Evolutionary conservation across 495 filamentous ascomycete genomes (phyloP).

Genomic region (Cudoniella acicularis): DNA sequence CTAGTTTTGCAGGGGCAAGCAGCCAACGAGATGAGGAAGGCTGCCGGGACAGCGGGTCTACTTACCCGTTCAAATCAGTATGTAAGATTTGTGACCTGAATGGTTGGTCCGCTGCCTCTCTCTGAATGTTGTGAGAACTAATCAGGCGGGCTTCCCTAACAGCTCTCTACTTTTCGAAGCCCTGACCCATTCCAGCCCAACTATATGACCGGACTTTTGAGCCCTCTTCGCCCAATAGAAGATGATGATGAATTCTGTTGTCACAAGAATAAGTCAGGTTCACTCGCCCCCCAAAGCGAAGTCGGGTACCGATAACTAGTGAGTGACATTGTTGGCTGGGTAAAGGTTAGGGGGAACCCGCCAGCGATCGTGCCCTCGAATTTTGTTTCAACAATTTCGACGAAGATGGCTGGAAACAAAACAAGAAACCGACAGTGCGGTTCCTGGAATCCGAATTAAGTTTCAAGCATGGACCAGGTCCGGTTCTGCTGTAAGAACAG

Average conservation of each 20-base stretch:
- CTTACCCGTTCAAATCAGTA: not conserved
- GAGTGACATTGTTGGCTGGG: not conserved
- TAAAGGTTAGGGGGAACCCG: not conserved
- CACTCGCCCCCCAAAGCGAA: not conserved
- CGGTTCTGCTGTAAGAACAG: not conserved
- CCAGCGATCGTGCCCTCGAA: not conserved
- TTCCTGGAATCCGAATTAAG: not conserved
- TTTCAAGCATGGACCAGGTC: not conserved
- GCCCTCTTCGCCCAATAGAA: not conserved
- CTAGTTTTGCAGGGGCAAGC: not conserved
- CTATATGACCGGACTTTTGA: not conserved
- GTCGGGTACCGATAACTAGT: not conserved
- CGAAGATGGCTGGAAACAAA: too few relatives aligned
- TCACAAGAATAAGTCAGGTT: not conserved
- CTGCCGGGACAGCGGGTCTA: too few relatives aligned
- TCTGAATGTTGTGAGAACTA: not conserved
- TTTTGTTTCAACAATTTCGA: too few relatives aligned
- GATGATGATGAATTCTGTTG: not conserved
- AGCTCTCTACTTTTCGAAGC: not conserved
- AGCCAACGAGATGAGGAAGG: not conserved
- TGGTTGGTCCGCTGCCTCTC: not conserved
- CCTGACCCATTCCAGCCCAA: not conserved
- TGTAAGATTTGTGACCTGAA: not conserved
- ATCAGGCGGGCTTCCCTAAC: not conserved
- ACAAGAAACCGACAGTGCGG: not conserved